A percentile compares a stretch with the other conserved stretches of the same genome.
Conservation (phyloP, 108 stramenopile species). For the Fistulifera pelliculosa region DNA sequence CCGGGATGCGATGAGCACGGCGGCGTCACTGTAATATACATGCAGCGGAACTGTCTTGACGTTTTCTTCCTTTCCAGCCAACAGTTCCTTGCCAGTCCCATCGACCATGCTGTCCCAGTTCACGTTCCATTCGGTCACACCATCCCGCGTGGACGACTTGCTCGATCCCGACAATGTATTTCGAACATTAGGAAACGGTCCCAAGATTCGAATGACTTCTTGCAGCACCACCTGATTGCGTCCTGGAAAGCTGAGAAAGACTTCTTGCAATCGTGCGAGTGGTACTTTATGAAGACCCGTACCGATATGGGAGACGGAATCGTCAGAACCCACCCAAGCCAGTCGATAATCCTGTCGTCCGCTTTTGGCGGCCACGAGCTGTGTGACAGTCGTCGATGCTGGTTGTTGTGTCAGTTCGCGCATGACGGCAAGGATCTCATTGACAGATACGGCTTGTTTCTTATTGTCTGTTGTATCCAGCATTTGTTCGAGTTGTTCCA, state of each 20-base stretch:
- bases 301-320: conserved; percentile 69
- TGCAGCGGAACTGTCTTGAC: conserved; percentile 49
- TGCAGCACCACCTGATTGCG: conserved; percentile 43
- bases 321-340: conserved; percentile 72
- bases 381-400: conserved; percentile 5
- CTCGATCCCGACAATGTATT: conserved; percentile 64
- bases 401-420: not conserved
- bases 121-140: conserved; percentile 18
- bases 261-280: conserved; percentile 74
- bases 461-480: too few species aligned
- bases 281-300: conserved; percentile 85
- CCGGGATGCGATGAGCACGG: conserved; percentile 41
- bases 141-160: conserved; percentile 10
- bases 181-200: conserved; percentile 80
- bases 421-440: not conserved
- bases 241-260: conserved; percentile 44
- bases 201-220: conserved; percentile 83
- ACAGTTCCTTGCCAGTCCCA: conserved; percentile 75
- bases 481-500: too few species aligned
- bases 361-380: conserved; percentile 11
- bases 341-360: conserved; percentile 38
- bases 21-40: conserved; percentile 52
- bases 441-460: not conserved
- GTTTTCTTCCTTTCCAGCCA: conserved; percentile 63
- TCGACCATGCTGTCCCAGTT: conserved; percentile 70